These are phyloP conservation scores for Diaporthe caulivora DNA, from an alignment of 2,329 filamentous ascomycete genomes.

Conservation along the genomic window DNA sequence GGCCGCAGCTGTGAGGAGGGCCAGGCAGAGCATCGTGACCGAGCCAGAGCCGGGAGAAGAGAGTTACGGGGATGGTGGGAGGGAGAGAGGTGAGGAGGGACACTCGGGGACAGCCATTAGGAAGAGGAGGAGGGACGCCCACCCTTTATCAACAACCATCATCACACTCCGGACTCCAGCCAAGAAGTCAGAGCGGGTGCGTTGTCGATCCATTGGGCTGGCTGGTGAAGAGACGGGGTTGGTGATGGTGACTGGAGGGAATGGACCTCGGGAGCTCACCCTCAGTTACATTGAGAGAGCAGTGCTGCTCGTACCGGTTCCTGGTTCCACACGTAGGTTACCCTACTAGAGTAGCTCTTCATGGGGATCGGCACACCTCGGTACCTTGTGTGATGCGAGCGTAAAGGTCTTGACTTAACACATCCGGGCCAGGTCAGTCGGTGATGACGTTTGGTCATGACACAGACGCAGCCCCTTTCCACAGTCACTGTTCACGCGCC, in stretches of 20 bases:
- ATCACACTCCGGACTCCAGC: constrained; percentile 7
- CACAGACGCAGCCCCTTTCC: background rate
- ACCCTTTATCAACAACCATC: constrained; percentile 3
- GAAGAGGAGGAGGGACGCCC: background rate
- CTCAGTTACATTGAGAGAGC: constrained; percentile 1
- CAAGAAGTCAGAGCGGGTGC: constrained; percentile 19
- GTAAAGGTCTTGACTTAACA: background rate
- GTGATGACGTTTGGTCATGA: background rate
- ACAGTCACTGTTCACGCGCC: background rate
- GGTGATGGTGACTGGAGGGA: background rate
- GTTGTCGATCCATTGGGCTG: constrained; percentile 16
- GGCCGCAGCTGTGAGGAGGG: constrained; percentile 43
- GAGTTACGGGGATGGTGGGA: background rate
- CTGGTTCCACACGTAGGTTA: constrained; percentile 19
- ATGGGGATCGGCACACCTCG: background rate
- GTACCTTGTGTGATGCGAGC: background rate
- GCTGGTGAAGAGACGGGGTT: constrained; percentile 1
- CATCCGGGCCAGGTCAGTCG: no score
- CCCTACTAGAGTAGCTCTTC: background rate
- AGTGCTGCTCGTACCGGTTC: constrained; percentile 19
- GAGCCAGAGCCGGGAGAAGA: background rate
- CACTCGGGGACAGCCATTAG: background rate
- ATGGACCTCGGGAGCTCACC: background rate
- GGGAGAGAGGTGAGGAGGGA: background rate
- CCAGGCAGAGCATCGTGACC: constrained; percentile 41